phyloP scores from a whole-genome alignment of 805 yeast genomes.

The Suhomyces faveliae region DNA sequence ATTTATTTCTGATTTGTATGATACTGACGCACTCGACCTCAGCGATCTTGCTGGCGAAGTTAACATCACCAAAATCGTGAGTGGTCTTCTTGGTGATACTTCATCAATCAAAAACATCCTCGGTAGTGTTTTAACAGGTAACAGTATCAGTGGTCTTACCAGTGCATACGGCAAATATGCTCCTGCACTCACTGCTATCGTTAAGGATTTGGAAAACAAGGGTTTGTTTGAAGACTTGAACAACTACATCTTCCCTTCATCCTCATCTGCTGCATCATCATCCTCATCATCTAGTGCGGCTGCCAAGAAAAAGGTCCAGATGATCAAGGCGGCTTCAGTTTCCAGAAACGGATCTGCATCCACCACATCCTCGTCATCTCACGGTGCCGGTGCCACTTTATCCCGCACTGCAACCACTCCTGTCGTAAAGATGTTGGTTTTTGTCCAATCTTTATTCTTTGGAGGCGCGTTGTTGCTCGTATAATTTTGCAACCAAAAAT shows the following conservation, averaged over 20 bases:
- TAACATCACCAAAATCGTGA: slow-evolving; percentile 28
- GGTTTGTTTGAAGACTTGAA: slow-evolving; percentile 42
- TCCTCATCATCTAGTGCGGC: slow-evolving; percentile 10
- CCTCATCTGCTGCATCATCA: slow-evolving; percentile 11
- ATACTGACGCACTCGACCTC: slow-evolving; percentile 26
- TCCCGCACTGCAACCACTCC: slow-evolving; percentile 1
- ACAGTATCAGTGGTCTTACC: slow-evolving; percentile 11
- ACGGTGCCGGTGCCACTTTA: slow-evolving; percentile 2
- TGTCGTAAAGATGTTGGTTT: slow-evolving; percentile 11
- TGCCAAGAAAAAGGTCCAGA: slow-evolving; percentile 8
- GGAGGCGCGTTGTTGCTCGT: slow-evolving; percentile 22
- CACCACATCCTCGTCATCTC: slow-evolving; percentile 2
- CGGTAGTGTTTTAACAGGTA: slow-evolving; percentile 24
- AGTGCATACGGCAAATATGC: slow-evolving; percentile 23
- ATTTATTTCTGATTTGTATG: slow-evolving; percentile 26
- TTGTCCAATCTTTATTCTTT: slow-evolving; percentile 20
- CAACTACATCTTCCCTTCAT: slow-evolving; percentile 28
- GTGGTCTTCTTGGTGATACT: slow-evolving; percentile 25
- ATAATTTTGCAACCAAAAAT: slow-evolving; percentile 1
- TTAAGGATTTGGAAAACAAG: slow-evolving; percentile 31
- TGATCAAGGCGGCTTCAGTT: slow-evolving; percentile 5
- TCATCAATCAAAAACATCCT: slow-evolving; percentile 18
- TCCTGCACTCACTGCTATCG: slow-evolving; percentile 29
- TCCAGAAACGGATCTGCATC: slow-evolving; percentile 2
- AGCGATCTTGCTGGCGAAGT: slow-evolving; percentile 18